Conservation (phyloP, 164 flowering plant species). For the grape (Vitis vinifera) region DNA sequence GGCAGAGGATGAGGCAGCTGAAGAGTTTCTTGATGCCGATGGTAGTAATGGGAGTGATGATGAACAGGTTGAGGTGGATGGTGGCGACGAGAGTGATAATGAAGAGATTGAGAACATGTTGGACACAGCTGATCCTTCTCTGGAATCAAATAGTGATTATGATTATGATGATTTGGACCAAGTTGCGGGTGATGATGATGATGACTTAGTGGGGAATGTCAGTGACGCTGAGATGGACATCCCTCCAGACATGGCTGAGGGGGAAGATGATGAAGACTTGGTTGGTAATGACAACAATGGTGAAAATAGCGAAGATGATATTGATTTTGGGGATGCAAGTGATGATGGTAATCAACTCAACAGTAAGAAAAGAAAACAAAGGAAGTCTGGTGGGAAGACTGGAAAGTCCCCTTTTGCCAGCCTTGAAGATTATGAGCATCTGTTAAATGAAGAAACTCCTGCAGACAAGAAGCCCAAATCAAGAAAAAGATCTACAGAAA, state of each 20-base stretch:
- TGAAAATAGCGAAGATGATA: conserved; percentile 4
- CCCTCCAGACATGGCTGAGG: conserved; percentile 37
- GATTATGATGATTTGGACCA: conserved; percentile 80
- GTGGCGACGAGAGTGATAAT: conserved; percentile 78
- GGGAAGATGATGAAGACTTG: conserved; percentile 29
- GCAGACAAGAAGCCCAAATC: conserved; percentile 12
- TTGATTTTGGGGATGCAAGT: conserved; percentile 30
- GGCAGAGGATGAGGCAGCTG: conserved; percentile 64
- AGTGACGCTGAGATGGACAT: conserved; percentile 62
- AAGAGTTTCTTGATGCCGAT: conserved; percentile 45
- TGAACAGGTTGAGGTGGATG: conserved; percentile 68
- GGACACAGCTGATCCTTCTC: conserved; percentile 38
- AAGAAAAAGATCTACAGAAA: conserved; percentile 1
- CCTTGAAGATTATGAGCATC: conserved; percentile 79
- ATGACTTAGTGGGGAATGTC: conserved; percentile 65
- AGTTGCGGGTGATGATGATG: conserved; percentile 73
- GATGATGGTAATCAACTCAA: conserved; percentile 19
- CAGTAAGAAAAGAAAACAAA: conserved; percentile 36
- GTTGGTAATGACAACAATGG: conserved; percentile 14
- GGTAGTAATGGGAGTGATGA: conserved; percentile 73
- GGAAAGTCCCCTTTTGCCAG: conserved; percentile 86
- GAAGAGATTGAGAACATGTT: conserved; percentile 82
- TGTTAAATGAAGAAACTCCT: conserved; percentile 44
- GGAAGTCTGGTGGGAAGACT: conserved; percentile 34
- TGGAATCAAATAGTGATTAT: conserved; percentile 61